Conservation (phyloP, 2,329 filamentous ascomycete genomes). For the Trichoderma pleuroti region DNA sequence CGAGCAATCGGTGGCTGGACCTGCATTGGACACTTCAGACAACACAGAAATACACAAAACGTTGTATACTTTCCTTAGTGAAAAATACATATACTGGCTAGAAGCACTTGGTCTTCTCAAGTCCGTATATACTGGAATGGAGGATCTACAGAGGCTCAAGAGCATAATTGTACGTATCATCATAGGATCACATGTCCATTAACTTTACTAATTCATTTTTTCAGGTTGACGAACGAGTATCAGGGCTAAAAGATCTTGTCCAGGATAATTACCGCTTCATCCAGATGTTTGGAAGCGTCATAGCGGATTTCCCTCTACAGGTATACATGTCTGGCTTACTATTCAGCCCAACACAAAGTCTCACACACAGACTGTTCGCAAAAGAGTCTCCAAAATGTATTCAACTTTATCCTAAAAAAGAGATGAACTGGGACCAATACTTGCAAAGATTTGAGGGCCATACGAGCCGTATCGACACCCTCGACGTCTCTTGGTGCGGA, state of each 20-base stretch:
- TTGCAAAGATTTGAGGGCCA: not conserved
- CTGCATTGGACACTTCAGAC: not conserved
- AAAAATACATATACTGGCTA: not conserved
- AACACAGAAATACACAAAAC: not conserved
- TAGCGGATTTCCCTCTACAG: not conserved
- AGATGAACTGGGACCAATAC: not conserved
- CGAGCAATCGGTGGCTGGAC: not conserved
- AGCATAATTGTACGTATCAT: not conserved
- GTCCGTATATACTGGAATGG: not conserved
- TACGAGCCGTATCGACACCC: accelerated
- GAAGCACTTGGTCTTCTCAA: not conserved
- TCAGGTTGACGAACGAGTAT: not conserved
- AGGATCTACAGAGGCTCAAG: not conserved
- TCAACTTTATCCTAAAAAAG: not conserved
- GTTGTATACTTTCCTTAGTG: not conserved
- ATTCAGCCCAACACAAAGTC: not conserved
- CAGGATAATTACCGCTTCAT: not conserved
- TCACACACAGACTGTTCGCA: not conserved
- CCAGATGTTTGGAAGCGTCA: not conserved
- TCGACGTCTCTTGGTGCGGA: not conserved
- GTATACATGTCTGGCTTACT: not conserved
- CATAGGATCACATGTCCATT: not conserved
- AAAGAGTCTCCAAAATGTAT: not conserved
- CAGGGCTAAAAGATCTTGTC: not conserved
- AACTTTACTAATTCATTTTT: not conserved